phyloP scores from a whole-genome alignment of 768 basidiomycete species.

The Amylocystis lapponica region DNA sequence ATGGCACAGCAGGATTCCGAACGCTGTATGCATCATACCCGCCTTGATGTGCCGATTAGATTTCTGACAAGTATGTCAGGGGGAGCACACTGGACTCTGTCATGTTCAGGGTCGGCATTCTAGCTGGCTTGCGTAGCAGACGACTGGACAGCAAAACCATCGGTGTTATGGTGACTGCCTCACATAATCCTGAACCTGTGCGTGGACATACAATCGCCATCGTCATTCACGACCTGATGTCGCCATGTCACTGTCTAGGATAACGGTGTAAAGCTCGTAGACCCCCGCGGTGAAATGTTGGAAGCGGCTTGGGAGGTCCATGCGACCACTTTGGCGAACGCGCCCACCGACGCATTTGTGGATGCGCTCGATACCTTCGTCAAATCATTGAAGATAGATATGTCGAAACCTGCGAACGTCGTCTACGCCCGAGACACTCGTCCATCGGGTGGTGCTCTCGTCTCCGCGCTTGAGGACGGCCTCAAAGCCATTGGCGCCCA shows the following conservation, averaged over 20 bases:
- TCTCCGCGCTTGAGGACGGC: conserved; percentile 77
- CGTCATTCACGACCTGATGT: too few species aligned
- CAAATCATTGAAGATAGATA: conserved; percentile 62
- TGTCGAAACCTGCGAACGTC: conserved; percentile 72
- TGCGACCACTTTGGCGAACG: conserved; percentile 86
- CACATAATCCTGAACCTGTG: conserved; percentile 98
- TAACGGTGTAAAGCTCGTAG: conserved; percentile 97
- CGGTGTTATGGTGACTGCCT: conserved; percentile 98
- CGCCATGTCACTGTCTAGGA: conserved; percentile 47
- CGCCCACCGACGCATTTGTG: conserved; percentile 67
- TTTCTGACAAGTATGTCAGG: conserved; percentile 32
- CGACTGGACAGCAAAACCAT: conserved; percentile 86
- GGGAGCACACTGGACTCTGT: conserved; percentile 76
- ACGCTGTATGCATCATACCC: conserved; percentile 57
- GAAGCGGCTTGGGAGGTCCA: conserved; percentile 88
- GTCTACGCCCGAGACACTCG: conserved; percentile 94
- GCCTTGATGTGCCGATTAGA: conserved; percentile 1
- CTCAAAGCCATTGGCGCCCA: conserved; percentile 67
- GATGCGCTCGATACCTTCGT: conserved; percentile 58
- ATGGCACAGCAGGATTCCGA: conserved; percentile 94
- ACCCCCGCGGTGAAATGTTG: conserved; percentile 96
- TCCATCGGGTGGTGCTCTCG: conserved; percentile 73
- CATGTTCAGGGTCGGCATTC: conserved; percentile 87
- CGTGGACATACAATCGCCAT: too few species aligned
- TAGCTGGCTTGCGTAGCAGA: conserved; percentile 89